A percentile compares a stretch with the other conserved stretches of the same genome.
Conservation (phyloP, 257 asterid species). For the Solanum pennellii region DNA sequence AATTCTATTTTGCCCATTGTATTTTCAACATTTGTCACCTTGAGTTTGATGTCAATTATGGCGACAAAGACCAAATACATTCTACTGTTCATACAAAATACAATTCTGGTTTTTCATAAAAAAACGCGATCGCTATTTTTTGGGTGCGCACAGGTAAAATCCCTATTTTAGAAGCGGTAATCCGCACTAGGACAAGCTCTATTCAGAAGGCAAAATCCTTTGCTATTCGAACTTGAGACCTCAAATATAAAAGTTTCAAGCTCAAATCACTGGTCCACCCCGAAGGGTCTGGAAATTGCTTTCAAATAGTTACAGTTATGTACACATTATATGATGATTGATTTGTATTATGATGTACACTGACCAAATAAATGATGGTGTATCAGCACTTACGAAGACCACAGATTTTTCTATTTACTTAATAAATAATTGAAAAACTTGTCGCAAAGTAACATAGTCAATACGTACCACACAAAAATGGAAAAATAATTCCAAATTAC, state of each 20-base stretch:
- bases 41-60: not conserved
- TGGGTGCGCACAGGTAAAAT: no score
- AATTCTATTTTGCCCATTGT: not conserved
- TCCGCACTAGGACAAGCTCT: no score
- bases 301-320: not conserved
- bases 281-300: not conserved
- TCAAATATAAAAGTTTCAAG: fast-evolving
- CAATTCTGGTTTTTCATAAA: not conserved
- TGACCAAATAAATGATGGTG: not conserved
- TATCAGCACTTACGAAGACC: not conserved
- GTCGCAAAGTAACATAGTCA: not conserved
- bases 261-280: no score
- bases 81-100: not conserved
- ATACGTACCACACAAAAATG: not conserved
- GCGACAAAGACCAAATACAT: not conserved
- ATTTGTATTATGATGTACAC: not conserved
- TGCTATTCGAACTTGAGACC: no score
- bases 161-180: fast-evolving
- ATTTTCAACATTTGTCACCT: not conserved
- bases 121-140: no score
- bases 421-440: not conserved
- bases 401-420: not conserved
- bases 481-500: not conserved
- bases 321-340: not conserved
- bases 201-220: no score